Base-by-base conservation (phyloP, 768 basidiomycete genomes). In the Hygrocybe coccinea region DNA sequence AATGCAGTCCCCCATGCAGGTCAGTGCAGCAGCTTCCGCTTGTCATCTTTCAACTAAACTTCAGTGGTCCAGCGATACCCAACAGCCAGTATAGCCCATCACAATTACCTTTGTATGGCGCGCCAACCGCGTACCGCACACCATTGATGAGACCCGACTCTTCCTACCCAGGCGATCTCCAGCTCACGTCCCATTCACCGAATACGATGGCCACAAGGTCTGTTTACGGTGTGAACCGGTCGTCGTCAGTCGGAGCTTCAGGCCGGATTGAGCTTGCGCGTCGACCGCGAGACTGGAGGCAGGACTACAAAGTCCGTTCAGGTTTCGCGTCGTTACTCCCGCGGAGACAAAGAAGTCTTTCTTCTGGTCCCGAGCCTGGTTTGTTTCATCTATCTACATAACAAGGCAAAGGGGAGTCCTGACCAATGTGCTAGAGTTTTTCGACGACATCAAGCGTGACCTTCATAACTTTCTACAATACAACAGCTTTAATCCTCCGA, bases 221-320 rank as follows among this genome's bases (percentile, higher is more conserved):
- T 9, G 21, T 24, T 6, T 52, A 51, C 22, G 43, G 34, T 9
- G 15, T 58, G 25, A 47, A 54, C 33, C 52, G 57, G 6, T 37
- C 52, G n/a, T 24, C 51, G 19, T 54, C 57, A 0, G 33, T 53
- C 12, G 50, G 50, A 49, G 19, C 47, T 15, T 22, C 29, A 0
- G 43, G 36, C 7, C 50, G 43, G 9, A 50, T 38, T 19, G 49
- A 64, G 11, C 58, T 62, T 2, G 52, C 61, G 2, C 56, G 19
- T 0, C 55, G 63, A 1, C 63, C 63, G 2, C 51, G 58, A 9
- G 61, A 62, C 24, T 64, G 63, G 63, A 57, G 61, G 5, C 53
- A 38, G 1, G 61, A 56, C 9, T 64, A 60, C 41, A 59, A 59
- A 17, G 50, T 60, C n/a, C 61, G 59, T 3, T 46, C 57, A 1